phyloP scores from a whole-genome alignment of 352 stramenopile species.

The Thalassiosira ordinaria region DNA sequence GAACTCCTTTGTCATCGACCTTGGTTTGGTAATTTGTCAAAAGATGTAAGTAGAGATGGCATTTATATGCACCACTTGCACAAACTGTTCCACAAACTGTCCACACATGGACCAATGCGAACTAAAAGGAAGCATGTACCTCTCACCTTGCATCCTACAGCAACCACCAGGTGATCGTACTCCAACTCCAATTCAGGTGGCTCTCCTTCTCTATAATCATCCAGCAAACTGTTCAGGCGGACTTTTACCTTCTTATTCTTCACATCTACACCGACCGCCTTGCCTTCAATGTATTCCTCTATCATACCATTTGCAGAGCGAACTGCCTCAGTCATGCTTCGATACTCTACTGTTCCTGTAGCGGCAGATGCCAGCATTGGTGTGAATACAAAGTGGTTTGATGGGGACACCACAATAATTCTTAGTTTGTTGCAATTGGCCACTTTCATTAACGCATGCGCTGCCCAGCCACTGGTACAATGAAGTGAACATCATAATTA shows the following conservation, averaged over 20 bases:
- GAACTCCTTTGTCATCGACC: slow-evolving; percentile 74
- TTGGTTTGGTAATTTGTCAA: slow-evolving; percentile 17
- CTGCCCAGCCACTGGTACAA: slow-evolving; percentile 47
- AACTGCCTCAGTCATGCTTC: slow-evolving; percentile 85
- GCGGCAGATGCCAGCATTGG: slow-evolving; percentile 82
- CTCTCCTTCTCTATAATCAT: slow-evolving; percentile 33
- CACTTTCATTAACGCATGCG: slow-evolving; percentile 53
- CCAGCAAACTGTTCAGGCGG: slow-evolving; percentile 48
- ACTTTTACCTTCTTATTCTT: slow-evolving; percentile 50
- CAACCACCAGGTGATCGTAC: slow-evolving; percentile 86
- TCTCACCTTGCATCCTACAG: slow-evolving; percentile 77
- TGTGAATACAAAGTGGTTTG: slow-evolving; percentile 86
- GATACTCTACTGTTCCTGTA: slow-evolving; percentile 81
- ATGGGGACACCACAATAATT: slow-evolving; percentile 66
- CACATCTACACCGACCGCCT: slow-evolving; percentile 73
- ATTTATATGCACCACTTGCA: too few relatives aligned
- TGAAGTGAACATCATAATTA: slow-evolving; percentile 22
- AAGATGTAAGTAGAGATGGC: slow-evolving; percentile 34
- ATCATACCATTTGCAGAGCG: slow-evolving; percentile 71
- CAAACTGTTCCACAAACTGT: too few relatives aligned
- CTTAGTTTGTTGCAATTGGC: slow-evolving; percentile 70
- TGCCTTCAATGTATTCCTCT: slow-evolving; percentile 83
- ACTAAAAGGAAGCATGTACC: slow-evolving; percentile 68
- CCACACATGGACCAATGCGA: too few relatives aligned
- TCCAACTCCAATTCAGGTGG: slow-evolving; percentile 67